Evolutionary conservation across 2,329 filamentous ascomycete species (phyloP).

Genomic region (Stachybotrys chartarum): DNA sequence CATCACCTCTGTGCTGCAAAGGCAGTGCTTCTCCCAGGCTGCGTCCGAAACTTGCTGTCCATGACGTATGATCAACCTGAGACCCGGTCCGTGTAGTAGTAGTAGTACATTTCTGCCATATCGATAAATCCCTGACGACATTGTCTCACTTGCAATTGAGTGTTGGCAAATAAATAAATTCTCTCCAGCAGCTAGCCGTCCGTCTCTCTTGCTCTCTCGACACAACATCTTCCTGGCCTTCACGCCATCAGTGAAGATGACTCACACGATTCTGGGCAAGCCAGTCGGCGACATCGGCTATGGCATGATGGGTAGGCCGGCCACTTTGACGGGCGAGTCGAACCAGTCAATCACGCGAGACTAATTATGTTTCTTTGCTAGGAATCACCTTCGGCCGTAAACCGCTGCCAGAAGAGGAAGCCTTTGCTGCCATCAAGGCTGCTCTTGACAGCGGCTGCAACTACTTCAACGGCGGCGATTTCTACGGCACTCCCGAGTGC

Average conservation of each 20-base stretch:
- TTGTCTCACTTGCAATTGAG: no score
- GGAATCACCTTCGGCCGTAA: conserved; percentile 8
- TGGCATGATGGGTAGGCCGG: conserved; percentile 14
- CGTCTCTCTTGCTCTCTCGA: neutral
- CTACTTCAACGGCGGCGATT: conserved; percentile 53
- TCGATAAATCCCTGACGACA: no score
- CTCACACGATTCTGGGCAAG: conserved; percentile 13
- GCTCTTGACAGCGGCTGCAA: conserved; percentile 32
- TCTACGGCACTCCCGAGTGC: conserved; percentile 49
- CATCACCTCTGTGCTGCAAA: no score
- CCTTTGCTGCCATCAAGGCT: conserved; percentile 46
- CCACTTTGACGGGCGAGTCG: neutral
- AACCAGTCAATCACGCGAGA: neutral
- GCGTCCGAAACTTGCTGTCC: no score
- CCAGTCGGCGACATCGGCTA: conserved; percentile 15
- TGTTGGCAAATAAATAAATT: neutral
- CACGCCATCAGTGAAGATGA: conserved; percentile 7
- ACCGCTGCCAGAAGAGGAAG: conserved; percentile 22
- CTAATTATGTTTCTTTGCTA: conserved; percentile 10
- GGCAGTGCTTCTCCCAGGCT: no score
- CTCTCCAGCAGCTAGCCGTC: neutral
- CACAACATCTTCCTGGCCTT: neutral
- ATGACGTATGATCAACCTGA: no score
- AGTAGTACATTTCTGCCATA: no score
- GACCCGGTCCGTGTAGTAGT: no score